Evolutionary conservation across 2,329 filamentous ascomycete genomes (phyloP).

Genomic region (Fusarium nelsonii): DNA sequence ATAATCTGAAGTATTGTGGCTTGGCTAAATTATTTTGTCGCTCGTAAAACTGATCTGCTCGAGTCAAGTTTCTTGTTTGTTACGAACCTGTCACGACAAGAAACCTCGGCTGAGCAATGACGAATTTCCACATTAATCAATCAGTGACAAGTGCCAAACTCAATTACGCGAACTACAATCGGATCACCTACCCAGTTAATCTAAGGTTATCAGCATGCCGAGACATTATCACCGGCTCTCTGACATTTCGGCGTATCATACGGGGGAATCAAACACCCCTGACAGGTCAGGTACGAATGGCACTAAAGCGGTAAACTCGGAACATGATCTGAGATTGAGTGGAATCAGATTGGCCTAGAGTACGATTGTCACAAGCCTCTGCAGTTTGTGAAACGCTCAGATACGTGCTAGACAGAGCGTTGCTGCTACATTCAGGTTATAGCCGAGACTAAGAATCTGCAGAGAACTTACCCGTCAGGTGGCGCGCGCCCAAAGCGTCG

Average conservation of each 20-base stretch:
- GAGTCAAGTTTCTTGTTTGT: not conserved
- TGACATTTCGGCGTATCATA: not conserved
- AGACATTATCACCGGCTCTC: not conserved
- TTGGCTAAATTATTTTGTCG: not conserved
- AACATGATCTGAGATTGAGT: not conserved
- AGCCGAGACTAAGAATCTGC: not conserved
- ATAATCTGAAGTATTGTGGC: not conserved
- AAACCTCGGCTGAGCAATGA: not conserved
- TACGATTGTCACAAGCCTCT: not conserved
- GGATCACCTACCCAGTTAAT: constrained; percentile 2
- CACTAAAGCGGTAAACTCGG: constrained; percentile 2
- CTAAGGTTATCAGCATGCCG: not conserved
- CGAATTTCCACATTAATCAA: not conserved
- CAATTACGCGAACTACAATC: not conserved
- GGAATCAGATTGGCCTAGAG: not conserved
- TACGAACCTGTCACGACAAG: not conserved
- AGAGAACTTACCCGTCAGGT: not conserved
- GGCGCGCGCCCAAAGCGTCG: not conserved
- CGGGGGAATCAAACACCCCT: not conserved
- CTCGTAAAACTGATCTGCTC: not conserved
- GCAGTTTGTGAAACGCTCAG: not conserved
- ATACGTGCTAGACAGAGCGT: too few species aligned
- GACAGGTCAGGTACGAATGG: not conserved
- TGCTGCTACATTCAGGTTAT: not conserved
- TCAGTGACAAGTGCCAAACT: not conserved